Evolutionary conservation across 2,329 filamentous ascomycete genomes (phyloP).

Genomic region (Trichoderma pleuroti): DNA sequence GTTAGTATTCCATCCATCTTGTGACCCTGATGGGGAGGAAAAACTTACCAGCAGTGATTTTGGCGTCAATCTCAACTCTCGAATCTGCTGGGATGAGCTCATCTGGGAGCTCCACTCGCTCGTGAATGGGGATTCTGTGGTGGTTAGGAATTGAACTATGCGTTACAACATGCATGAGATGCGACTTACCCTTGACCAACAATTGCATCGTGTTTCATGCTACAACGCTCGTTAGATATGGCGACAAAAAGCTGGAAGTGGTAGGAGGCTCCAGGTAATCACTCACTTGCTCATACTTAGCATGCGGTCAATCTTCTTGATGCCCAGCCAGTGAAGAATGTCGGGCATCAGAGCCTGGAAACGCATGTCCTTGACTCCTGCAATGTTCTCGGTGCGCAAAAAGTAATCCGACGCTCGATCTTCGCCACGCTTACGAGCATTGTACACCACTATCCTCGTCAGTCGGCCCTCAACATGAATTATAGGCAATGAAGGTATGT

Average conservation of each 20-base stretch:
- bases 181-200: slow-evolving; percentile 67
- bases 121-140: slow-evolving; percentile 74
- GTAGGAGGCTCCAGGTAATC: background rate
- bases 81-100: slow-evolving; percentile 93
- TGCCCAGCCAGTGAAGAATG: slow-evolving; percentile 95
- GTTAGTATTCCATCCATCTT: background rate
- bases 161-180: background rate
- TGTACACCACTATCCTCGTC: slow-evolving; percentile 57
- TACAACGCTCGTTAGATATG: slow-evolving; percentile 33
- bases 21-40: slow-evolving; percentile 20
- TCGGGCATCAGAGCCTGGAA: slow-evolving; percentile 98
- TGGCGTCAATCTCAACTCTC: slow-evolving; percentile 96
- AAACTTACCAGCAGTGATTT: slow-evolving; percentile 82
- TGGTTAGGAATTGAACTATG: background rate
- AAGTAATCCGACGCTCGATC: slow-evolving; percentile 91
- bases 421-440: slow-evolving; percentile 73
- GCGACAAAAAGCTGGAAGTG: background rate
- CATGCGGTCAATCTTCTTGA: slow-evolving; percentile 98
- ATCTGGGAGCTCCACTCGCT: slow-evolving; percentile 87
- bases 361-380: slow-evolving; percentile 93
- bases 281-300: slow-evolving; percentile 89
- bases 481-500: slow-evolving; percentile 11
- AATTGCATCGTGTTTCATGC: slow-evolving; percentile 89
- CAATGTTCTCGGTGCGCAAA: slow-evolving; percentile 95
- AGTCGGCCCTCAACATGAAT: background rate